Evolutionary conservation across 1,284 basidiomycete species (phyloP), one percentile per base, ranked within the genome.

Genomic region (Sporisorium iseilematis-ciliati): DNA sequence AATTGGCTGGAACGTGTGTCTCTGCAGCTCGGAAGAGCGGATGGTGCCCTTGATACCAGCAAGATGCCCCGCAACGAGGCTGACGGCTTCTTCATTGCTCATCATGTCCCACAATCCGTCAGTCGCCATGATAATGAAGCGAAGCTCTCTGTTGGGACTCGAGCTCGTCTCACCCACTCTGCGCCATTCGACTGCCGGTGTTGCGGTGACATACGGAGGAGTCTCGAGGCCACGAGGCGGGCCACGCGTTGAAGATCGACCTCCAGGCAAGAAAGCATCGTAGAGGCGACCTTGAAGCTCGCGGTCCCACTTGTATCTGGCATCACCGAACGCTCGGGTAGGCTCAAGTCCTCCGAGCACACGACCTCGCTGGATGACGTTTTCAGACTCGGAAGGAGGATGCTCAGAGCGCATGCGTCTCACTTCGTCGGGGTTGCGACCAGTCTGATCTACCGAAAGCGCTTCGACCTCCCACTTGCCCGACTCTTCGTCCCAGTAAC

Each of bases 51-150:
- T 77, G 63, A 79, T 70, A 23, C 81, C 81, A 1, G 77, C 80
- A 7, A 84, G 68, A 50, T 84, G 83, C n/a, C 82, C 82, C 3
- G 83, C 82, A 8, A 84, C 87, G 23, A 99, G 90, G 18, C 92
- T 89, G 53, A 97, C 94, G 7, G 95, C 94, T 80, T 99, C 95
- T 83, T 95, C 91, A n/a, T 95, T 97, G 69, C 92, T 92, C 60
- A 99, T 89, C 77, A 92, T 89, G 86, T 99, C 97, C 94, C 95
- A 98, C 55, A 98, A 88, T 16, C 95, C 95, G 81, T 97, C 95
- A 0, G 94, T 96, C 1, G 94, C 95, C 74, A 97, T 89, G 45
- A 97, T 91, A 61, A 97, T 78, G 71, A 84, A 85, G 50, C 78
- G 68, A 33, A 85, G 74, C 66, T 84, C 79, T 14, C 73, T 56